phyloP scores from a whole-genome alignment of 2,329 filamentous ascomycete species.

The Calonectria leucothoes region DNA sequence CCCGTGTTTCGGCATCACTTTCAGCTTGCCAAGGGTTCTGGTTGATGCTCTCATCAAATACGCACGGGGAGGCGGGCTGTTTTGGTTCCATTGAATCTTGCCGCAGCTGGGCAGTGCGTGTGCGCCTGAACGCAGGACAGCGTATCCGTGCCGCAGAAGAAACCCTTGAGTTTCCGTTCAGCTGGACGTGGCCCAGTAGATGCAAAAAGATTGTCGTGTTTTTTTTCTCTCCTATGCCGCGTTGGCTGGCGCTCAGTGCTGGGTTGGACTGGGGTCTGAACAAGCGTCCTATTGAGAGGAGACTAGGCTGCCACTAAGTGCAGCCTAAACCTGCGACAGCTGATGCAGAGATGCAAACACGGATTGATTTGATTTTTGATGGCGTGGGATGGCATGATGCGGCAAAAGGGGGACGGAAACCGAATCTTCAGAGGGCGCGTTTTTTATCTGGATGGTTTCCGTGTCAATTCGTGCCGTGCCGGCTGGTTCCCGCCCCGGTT shows the following conservation, averaged over 20 bases:
- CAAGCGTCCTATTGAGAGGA: background rate
- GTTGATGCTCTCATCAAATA: background rate
- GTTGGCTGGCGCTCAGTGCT: background rate
- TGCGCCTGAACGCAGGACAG: background rate
- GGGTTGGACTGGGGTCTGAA: background rate
- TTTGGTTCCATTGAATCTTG: background rate
- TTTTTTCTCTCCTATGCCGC: background rate
- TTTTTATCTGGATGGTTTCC: background rate
- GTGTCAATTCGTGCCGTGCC: background rate
- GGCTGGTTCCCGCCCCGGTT: background rate
- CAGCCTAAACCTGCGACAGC: background rate
- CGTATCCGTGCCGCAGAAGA: too few relatives aligned
- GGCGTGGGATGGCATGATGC: background rate
- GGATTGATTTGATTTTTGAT: background rate
- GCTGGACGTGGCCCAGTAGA: background rate
- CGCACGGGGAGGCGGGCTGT: background rate
- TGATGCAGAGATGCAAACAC: background rate
- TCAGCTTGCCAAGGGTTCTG: background rate
- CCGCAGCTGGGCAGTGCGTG: background rate
- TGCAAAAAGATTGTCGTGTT: background rate
- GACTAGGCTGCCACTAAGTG: background rate
- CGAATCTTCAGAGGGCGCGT: background rate
- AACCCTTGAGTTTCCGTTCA: background rate
- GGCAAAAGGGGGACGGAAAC: background rate
- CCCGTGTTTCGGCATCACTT: background rate